Evolutionary conservation across 768 basidiomycete genomes (phyloP).

Genomic region (Nevesoporus exiguus): DNA sequence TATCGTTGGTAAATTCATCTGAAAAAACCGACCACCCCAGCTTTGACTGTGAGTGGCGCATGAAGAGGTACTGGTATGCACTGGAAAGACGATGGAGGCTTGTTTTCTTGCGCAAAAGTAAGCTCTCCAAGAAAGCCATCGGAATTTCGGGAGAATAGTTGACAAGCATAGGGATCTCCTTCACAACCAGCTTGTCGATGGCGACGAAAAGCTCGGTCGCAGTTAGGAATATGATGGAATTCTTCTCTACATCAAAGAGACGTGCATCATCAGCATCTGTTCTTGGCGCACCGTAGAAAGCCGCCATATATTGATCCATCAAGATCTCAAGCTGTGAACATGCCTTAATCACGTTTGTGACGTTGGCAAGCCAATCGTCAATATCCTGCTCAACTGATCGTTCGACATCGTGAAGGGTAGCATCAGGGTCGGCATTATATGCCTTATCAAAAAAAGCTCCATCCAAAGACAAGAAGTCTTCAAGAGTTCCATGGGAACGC

Average conservation of each 20-base stretch:
- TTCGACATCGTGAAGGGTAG: slow-evolving; percentile 38
- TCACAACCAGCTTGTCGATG: not conserved
- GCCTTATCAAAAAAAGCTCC: slow-evolving; percentile 5
- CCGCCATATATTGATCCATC: slow-evolving; percentile 24
- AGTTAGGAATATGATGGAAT: slow-evolving; percentile 40
- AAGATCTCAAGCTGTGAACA: slow-evolving; percentile 18
- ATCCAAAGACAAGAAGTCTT: slow-evolving; percentile 14
- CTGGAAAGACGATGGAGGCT: not conserved
- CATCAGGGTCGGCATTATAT: slow-evolving; percentile 3
- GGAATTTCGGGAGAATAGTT: not conserved
- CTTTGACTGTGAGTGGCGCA: not conserved
- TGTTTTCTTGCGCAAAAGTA: not conserved
- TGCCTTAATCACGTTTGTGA: not conserved
- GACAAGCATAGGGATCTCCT: not conserved
- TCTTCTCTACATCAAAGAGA: too few species aligned
- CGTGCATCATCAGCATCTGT: too few species aligned
- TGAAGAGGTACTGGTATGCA: not conserved
- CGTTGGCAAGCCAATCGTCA: not conserved
- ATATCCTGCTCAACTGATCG: slow-evolving; percentile 22
- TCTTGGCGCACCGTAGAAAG: slow-evolving; percentile 26
- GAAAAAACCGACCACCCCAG: not conserved
- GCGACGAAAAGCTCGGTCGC: slow-evolving; percentile 10
- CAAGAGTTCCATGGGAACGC: slow-evolving; percentile 6
- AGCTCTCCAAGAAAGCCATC: not conserved
- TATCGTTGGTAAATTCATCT: not conserved